Evolutionary conservation across 108 stramenopile species (phyloP), one percentile per base, ranked within the genome.

Genomic region (Nitzschia palea): DNA sequence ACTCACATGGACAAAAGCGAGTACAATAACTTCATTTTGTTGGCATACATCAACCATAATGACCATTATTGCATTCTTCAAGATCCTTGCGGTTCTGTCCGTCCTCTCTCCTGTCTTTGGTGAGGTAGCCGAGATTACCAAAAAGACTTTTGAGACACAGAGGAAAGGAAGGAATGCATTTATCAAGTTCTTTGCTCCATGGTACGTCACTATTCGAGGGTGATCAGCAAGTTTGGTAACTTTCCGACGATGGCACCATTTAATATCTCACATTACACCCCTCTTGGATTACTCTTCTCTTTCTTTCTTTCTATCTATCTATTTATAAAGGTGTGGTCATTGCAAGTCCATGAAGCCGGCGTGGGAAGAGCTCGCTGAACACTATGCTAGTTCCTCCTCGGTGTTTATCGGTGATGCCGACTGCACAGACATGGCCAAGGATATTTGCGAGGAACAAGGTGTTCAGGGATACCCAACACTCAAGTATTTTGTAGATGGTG

Each of bases 371-470:
- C 65, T 90, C 25, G 88, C 77, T 14, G 80, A 74, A n/a, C 76
- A 83, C 55, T 90, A 77, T 66, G 77, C 86, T 55, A 70, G 67
- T 44, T 90, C 88, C 10, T 78, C 83, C 0, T 87, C 88, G 1
- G 86, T 90, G 0, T 25, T 85, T 2, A 87, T 90, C 57, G 88
- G 73, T 20, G 86, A 84, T 27, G 88, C 74, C 17, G 86, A 90
- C 51, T 90, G 88, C 71, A 87, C 83, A 4, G 82, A 55, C 1
- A 45, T 53, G 8, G 79, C 70, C 10, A 55, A 86, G 25, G 71
- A 74, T n/a, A 40, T 90, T 10, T 90, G 88, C 40, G 45, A 78
- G 28, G 22, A 78, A 37, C 72, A 79, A 65, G 84, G 33, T 64
- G 30, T 55, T 43, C 25, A 26, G 23, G 33, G 55, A 51, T 58